Percentiles rank a stretch among this genome's conserved stretches.
Conservation (phyloP, 2,329 filamentous ascomycete genomes). For the Domatiomyces catenatus region DNA sequence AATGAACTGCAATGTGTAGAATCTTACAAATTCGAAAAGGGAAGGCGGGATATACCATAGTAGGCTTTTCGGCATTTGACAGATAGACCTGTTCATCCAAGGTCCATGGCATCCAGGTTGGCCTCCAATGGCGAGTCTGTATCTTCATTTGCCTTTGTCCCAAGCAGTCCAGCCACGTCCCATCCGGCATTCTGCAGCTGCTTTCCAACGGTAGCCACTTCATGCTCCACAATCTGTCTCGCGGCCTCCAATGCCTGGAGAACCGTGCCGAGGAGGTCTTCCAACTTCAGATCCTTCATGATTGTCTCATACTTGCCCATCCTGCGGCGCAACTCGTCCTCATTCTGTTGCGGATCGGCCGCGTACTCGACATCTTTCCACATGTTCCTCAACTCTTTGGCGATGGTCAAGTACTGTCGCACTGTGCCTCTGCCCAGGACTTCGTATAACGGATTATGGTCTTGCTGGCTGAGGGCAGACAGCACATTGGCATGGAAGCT, state of each 20-base stretch:
- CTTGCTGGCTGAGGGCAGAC: slow-evolving; percentile 39
- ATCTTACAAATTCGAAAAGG: background rate
- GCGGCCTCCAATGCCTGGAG: slow-evolving; percentile 45
- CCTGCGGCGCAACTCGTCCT: slow-evolving; percentile 33
- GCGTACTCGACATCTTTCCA: slow-evolving; percentile 39
- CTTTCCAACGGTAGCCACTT: slow-evolving; percentile 24
- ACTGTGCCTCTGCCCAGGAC: slow-evolving; percentile 42
- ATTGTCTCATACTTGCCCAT: slow-evolving; percentile 22
- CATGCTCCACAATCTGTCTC: slow-evolving; percentile 36
- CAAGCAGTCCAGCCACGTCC: background rate
- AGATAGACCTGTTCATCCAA: background rate
- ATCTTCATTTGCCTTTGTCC: background rate
- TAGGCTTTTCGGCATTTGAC: no score
- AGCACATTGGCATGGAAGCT: slow-evolving; percentile 58
- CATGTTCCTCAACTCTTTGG: slow-evolving; percentile 55
- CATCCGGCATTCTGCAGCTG: slow-evolving; percentile 1
- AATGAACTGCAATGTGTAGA: no score
- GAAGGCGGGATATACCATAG: no score
- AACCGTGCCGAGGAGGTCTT: slow-evolving; percentile 42
- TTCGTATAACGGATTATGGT: slow-evolving; percentile 39
- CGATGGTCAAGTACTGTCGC: slow-evolving; percentile 43
- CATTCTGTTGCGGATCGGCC: slow-evolving; percentile 22
- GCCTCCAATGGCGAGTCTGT: background rate
- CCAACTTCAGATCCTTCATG: slow-evolving; percentile 47
- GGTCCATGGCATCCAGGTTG: background rate